Evolutionary conservation across 2,329 filamentous ascomycete genomes (phyloP).

Genomic region (Fusarium sublunatum): DNA sequence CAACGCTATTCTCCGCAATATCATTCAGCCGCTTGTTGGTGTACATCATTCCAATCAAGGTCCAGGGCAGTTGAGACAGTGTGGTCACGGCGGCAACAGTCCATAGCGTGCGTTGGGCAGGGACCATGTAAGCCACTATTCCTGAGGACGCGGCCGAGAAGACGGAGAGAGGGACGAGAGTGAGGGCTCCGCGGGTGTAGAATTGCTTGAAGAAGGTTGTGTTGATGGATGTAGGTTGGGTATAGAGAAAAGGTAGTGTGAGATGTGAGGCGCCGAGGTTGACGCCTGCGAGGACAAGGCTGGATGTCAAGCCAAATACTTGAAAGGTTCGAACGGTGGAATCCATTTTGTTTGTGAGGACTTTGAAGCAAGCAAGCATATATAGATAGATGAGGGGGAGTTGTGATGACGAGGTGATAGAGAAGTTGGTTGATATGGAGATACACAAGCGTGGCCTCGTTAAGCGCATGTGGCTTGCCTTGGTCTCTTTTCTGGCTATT

Average conservation of each 20-base stretch:
- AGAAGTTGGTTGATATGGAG: not conserved
- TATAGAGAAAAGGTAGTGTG: constrained; percentile 35
- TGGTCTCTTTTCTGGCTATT: not conserved
- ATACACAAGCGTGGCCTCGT: constrained; percentile 7
- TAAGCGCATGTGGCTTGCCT: constrained; percentile 25
- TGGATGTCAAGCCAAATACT: constrained; percentile 28
- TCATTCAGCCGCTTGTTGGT: constrained; percentile 32
- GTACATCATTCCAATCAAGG: constrained; percentile 32
- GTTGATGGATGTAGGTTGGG: constrained; percentile 25
- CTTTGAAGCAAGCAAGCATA: too few relatives aligned
- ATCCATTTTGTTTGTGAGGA: constrained; percentile 16
- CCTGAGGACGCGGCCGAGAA: constrained; percentile 31
- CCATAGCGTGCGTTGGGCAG: constrained; percentile 30
- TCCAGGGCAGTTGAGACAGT: constrained; percentile 32
- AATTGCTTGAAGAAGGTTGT: constrained; percentile 37
- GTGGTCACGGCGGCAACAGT: constrained; percentile 19
- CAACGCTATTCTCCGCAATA: constrained; percentile 16
- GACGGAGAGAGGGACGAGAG: constrained; percentile 22
- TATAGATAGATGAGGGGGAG: not conserved
- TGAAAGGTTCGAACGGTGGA: constrained; percentile 13
- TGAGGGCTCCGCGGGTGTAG: constrained; percentile 24
- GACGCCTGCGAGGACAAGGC: constrained; percentile 27
- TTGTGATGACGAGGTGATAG: not conserved
- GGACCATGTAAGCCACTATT: constrained; percentile 28
- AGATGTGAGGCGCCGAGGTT: constrained; percentile 35